phyloP scores from a whole-genome alignment of 2,329 filamentous ascomycete species.

The Catunica adiposa region DNA sequence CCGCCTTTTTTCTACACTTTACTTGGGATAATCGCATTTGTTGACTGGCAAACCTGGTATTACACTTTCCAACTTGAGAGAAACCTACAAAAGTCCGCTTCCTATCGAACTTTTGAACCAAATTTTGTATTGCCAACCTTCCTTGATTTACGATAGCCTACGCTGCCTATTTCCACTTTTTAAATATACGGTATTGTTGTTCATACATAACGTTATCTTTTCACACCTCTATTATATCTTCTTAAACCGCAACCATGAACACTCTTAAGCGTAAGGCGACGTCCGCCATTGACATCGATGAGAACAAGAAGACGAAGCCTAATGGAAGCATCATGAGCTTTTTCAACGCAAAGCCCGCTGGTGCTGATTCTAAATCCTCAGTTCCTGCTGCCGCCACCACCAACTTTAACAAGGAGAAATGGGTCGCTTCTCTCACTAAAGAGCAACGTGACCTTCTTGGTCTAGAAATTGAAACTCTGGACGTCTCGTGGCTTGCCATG shows the following conservation, averaged over 20 bases:
- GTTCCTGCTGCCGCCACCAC: constrained; percentile 19
- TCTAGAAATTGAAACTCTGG: constrained; percentile 80
- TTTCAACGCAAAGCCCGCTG: constrained; percentile 54
- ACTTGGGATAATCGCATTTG: background rate
- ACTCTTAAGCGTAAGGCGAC: constrained; percentile 51
- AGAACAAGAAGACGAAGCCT: constrained; percentile 54
- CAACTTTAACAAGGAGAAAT: constrained; percentile 59
- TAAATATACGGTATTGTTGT: too few relatives aligned
- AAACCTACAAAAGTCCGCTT: too few relatives aligned
- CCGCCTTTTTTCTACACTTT: background rate
- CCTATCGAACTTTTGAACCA: too few relatives aligned
- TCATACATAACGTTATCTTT: too few relatives aligned
- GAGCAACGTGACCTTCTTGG: constrained; percentile 73
- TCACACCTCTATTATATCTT: background rate
- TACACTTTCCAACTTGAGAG: too few relatives aligned
- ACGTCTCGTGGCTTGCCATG: constrained; percentile 79
- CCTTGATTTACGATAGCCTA: too few relatives aligned
- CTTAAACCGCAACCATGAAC: constrained; percentile 26
- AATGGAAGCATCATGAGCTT: constrained; percentile 78
- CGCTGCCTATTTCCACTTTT: too few relatives aligned
- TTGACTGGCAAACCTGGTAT: too few relatives aligned
- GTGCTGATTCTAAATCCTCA: constrained; percentile 18
- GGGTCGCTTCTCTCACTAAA: constrained; percentile 60
- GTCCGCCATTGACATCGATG: constrained; percentile 26
- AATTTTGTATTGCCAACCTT: too few relatives aligned